A percentile compares a stretch with the other conserved stretches of the same genome.
Conservation (phyloP, 192 early-diverging fungal species). For the Coemansia sp. region DNA sequence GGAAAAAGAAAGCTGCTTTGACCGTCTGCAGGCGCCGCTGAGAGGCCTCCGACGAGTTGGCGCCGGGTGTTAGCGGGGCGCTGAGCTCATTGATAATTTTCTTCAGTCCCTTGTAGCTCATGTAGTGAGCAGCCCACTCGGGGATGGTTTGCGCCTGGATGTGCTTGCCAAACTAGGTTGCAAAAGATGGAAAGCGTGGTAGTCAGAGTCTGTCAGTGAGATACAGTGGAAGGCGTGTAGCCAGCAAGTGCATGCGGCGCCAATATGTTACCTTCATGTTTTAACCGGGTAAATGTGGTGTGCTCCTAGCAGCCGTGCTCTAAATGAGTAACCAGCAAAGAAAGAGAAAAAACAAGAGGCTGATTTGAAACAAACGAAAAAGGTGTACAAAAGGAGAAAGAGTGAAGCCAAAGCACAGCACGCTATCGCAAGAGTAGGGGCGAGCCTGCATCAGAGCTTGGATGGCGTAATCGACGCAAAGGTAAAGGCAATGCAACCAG, state of each 20-base stretch:
- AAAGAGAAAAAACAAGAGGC: neutral
- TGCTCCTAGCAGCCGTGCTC: neutral
- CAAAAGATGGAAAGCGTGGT: neutral
- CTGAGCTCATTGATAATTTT: conserved; percentile 86
- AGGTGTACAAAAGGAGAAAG: neutral
- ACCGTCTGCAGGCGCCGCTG: conserved; percentile 68
- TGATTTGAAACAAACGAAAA: neutral
- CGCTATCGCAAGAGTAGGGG: neutral
- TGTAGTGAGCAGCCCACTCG: conserved; percentile 92
- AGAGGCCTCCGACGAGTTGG: conserved; percentile 35
- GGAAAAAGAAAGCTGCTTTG: conserved; percentile 97
- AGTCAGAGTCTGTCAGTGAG: neutral
- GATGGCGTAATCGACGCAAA: neutral
- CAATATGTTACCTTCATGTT: conserved; percentile 6
- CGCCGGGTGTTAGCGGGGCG: conserved; percentile 50
- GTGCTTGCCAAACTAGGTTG: conserved; percentile 91
- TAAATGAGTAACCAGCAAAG: neutral
- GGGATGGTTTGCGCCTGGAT: conserved; percentile 87
- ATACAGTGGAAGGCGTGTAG: neutral
- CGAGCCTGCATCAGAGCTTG: neutral
- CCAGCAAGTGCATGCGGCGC: neutral
- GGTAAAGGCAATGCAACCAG: neutral
- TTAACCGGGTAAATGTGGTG: neutral
- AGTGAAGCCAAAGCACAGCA: neutral
- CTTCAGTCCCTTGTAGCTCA: conserved; percentile 98